phyloP scores from a whole-genome alignment of 768 basidiomycete species.

The Mycena leptocephala region DNA sequence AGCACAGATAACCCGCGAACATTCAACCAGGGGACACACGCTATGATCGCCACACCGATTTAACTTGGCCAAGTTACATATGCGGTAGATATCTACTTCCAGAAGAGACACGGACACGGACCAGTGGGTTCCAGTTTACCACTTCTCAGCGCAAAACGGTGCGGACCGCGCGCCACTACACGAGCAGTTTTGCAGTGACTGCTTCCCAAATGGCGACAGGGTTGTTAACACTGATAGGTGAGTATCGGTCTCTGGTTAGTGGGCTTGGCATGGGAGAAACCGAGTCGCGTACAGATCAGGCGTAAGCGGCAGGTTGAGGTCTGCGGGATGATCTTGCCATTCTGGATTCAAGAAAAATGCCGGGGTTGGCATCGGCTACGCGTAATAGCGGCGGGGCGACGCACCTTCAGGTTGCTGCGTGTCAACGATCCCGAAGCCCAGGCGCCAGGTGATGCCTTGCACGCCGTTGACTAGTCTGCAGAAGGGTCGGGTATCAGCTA shows the following conservation, averaged over 20 bases:
- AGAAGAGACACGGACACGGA: background rate
- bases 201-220: slow-evolving; percentile 70
- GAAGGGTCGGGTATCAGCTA: slow-evolving; percentile 6
- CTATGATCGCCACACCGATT: background rate
- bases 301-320: slow-evolving; percentile 66
- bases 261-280: slow-evolving; percentile 18
- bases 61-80: background rate
- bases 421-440: slow-evolving; percentile 70
- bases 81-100: slow-evolving; percentile 6
- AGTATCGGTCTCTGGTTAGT: background rate
- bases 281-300: slow-evolving; percentile 55
- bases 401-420: slow-evolving; percentile 69
- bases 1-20: slow-evolving; percentile 26
- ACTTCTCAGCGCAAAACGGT: background rate
- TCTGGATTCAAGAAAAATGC: slow-evolving; percentile 48
- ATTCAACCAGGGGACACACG: background rate
- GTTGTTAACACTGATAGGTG: slow-evolving; percentile 64
- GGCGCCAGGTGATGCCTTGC: slow-evolving; percentile 72
- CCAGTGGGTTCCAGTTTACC: background rate
- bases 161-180: background rate
- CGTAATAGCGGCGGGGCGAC: background rate
- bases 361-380: background rate
- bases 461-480: slow-evolving; percentile 28
- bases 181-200: slow-evolving; percentile 52
- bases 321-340: slow-evolving; percentile 72